phyloP scores from a whole-genome alignment of 257 asterid genomes.

The Scutellaria galericulata region DNA sequence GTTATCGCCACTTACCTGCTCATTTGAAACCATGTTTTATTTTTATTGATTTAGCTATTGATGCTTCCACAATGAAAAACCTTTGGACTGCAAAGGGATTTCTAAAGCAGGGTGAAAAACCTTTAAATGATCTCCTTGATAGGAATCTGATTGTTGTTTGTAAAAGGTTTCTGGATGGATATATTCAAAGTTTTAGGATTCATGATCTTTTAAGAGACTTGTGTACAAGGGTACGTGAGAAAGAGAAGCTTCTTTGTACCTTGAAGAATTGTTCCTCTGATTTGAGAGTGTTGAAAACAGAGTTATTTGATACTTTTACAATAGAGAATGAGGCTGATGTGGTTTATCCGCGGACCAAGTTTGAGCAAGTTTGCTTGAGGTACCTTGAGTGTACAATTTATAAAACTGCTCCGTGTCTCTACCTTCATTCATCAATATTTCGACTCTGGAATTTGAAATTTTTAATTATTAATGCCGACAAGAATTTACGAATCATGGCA shows the following conservation, averaged over 20 bases:
- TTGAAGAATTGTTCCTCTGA: too few relatives aligned
- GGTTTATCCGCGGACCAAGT: too few relatives aligned
- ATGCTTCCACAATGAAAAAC: not conserved
- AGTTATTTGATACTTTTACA: too few relatives aligned
- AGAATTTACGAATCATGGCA: not conserved
- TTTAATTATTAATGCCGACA: not conserved
- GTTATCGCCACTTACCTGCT: not conserved
- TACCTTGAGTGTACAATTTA: too few relatives aligned
- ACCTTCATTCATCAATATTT: conserved; percentile 20
- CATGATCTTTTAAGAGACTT: conserved; percentile 18
- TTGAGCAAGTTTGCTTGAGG: too few relatives aligned
- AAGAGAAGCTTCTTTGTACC: not conserved
- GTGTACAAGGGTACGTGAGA: not conserved
- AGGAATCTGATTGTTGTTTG: not conserved
- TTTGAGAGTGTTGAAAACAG: too few relatives aligned
- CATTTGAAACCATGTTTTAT: conserved; percentile 13
- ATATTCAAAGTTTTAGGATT: not conserved
- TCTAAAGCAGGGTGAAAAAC: not conserved
- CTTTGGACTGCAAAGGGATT: conserved; percentile 5
- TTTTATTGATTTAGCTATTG: not conserved
- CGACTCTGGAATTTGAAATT: conserved; percentile 13
- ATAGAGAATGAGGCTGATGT: too few relatives aligned
- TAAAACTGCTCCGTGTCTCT: too few relatives aligned
- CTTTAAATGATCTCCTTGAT: not conserved
- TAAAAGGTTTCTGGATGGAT: not conserved